A percentile compares a stretch with the other conserved stretches of the same genome.
Evolutionary conservation across 495 filamentous ascomycete species (phyloP).

Genomic region (Hypoxylon lenormandii): DNA sequence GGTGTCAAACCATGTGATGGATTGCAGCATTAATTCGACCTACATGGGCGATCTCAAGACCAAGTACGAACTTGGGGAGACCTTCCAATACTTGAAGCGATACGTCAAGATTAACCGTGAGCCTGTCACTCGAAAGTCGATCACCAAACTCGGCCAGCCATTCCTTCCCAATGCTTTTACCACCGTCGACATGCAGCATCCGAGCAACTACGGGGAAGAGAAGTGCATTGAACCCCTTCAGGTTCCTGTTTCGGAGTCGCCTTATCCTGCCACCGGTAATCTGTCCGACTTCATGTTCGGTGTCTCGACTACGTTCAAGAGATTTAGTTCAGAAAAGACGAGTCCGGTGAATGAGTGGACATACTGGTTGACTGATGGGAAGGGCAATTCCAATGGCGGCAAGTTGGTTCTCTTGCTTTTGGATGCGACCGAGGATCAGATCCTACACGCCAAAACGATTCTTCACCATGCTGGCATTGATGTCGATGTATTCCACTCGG

Average conservation of each 20-base stretch:
- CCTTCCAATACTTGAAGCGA: slow-evolving; percentile 65
- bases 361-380: slow-evolving; percentile 63
- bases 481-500: slow-evolving; percentile 70
- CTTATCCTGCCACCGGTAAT: slow-evolving; percentile 60
- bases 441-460: slow-evolving; percentile 55
- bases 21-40: slow-evolving; percentile 61
- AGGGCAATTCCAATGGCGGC: slow-evolving; percentile 63
- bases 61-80: slow-evolving; percentile 59
- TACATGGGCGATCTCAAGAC: slow-evolving; percentile 56
- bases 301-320: slow-evolving; percentile 61
- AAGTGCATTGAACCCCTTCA: slow-evolving; percentile 61
- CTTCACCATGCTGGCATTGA: slow-evolving; percentile 68
- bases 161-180: slow-evolving; percentile 61
- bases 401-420: slow-evolving; percentile 61
- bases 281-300: slow-evolving; percentile 64
- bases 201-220: slow-evolving; percentile 55
- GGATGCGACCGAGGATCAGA: slow-evolving; percentile 57
- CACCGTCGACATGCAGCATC: slow-evolving; percentile 57
- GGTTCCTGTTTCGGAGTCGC: slow-evolving; percentile 61
- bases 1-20: slow-evolving; percentile 48
- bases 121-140: slow-evolving; percentile 58
- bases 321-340: slow-evolving; percentile 58
- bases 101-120: slow-evolving; percentile 62
- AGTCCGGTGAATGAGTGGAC: slow-evolving; percentile 63
- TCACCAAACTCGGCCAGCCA: slow-evolving; percentile 60